Percentiles rank a stretch among this genome's conserved stretches.
These are phyloP conservation scores for Rosellinia necatrix DNA, from an alignment of 2,329 filamentous ascomycete genomes.

Conservation along the genomic window DNA sequence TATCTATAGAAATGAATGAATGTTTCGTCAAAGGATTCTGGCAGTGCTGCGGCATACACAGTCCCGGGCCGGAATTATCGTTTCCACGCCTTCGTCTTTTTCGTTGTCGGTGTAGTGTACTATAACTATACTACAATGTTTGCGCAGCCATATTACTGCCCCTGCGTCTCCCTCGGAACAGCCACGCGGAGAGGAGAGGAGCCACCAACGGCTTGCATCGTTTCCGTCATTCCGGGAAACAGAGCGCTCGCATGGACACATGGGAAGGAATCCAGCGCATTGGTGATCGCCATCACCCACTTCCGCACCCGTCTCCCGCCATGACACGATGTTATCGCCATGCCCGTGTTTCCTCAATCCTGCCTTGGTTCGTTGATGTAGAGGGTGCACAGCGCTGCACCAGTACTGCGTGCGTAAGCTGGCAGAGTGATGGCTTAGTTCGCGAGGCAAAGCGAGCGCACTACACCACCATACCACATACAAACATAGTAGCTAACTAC, in stretches of 20 bases:
- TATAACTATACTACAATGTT: slow-evolving; percentile 7
- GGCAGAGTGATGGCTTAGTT: neutral
- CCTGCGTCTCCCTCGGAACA: neutral
- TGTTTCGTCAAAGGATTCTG: slow-evolving; percentile 11
- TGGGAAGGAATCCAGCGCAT: slow-evolving; percentile 15
- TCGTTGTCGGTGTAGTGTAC: neutral
- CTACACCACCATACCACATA: no score
- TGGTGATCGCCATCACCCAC: slow-evolving; percentile 14
- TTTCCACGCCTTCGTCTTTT: slow-evolving; percentile 12
- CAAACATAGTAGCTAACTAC: no score
- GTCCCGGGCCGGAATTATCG: slow-evolving; percentile 10
- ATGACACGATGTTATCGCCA: slow-evolving; percentile 3
- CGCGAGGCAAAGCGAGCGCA: slow-evolving; percentile 8
- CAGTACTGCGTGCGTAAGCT: no score
- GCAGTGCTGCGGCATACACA: neutral
- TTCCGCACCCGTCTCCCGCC: slow-evolving; percentile 4
- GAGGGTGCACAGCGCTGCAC: no score
- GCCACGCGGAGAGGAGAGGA: slow-evolving; percentile 18
- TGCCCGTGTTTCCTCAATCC: slow-evolving; percentile 7
- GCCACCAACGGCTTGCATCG: slow-evolving; percentile 19
- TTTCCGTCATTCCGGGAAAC: slow-evolving; percentile 19
- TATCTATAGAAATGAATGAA: no score
- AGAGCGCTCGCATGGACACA: neutral
- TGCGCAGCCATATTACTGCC: neutral
- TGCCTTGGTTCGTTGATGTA: slow-evolving; percentile 6